Evolutionary conservation across 2,329 filamentous ascomycete genomes (phyloP).

Genomic region (Basipetospora sp.): DNA sequence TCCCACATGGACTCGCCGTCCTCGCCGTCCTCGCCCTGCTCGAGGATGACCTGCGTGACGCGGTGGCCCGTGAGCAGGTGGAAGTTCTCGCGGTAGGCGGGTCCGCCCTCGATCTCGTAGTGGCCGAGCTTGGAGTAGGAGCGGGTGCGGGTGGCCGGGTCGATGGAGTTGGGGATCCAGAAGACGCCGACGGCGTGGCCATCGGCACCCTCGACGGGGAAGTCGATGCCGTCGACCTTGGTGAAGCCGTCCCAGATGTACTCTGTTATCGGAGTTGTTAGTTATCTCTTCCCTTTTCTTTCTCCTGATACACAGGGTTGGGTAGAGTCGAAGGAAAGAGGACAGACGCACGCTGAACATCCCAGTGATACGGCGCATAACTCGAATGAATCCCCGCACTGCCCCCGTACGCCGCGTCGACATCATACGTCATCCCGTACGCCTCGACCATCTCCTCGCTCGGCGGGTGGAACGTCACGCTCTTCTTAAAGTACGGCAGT

Average conservation of each 20-base stretch:
- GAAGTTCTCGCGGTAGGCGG: slow-evolving; percentile 6
- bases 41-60: slow-evolving; percentile 8
- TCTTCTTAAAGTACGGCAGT: slow-evolving; percentile 10
- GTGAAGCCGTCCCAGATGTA: slow-evolving; percentile 10
- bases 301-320: too few species aligned
- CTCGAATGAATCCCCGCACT: slow-evolving; percentile 8
- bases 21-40: not conserved
- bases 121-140: slow-evolving; percentile 17
- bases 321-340: too few species aligned
- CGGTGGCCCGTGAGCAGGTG: slow-evolving; percentile 9
- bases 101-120: slow-evolving; percentile 13
- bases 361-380: slow-evolving; percentile 10
- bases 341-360: slow-evolving; percentile 2
- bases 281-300: too few species aligned
- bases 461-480: slow-evolving; percentile 10
- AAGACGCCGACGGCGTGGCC: slow-evolving; percentile 16
- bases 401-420: slow-evolving; percentile 9
- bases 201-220: slow-evolving; percentile 13
- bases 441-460: slow-evolving; percentile 9
- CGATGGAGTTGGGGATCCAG: slow-evolving; percentile 18
- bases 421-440: slow-evolving; percentile 14
- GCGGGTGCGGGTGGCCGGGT: slow-evolving; percentile 14
- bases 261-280: not conserved
- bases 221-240: slow-evolving; percentile 13
- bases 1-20: slow-evolving; percentile 1